Conservation (phyloP, 2,329 filamentous ascomycete genomes). For the Colletotrichum somersetense region DNA sequence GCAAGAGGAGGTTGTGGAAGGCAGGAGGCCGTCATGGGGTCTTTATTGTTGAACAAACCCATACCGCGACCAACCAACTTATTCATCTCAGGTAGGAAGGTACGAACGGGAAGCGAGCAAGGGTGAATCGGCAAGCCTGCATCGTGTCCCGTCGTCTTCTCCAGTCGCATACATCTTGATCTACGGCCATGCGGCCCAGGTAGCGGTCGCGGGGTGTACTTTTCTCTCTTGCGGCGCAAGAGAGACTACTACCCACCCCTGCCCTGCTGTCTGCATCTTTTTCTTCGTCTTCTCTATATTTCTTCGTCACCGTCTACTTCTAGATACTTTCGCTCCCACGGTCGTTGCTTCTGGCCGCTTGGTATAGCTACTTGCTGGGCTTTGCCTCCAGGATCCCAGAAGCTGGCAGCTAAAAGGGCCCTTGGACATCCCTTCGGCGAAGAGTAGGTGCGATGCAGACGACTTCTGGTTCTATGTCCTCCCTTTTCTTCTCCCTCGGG, state of each 20-base stretch:
- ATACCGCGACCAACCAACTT: constrained; percentile 16
- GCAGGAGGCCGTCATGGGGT: constrained; percentile 39
- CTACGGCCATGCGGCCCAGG: constrained; percentile 34
- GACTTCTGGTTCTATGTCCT: constrained; percentile 18
- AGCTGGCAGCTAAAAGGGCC: constrained; percentile 18
- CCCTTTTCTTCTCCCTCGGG: constrained; percentile 39
- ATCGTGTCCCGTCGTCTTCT: constrained; percentile 14
- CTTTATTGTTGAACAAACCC: constrained; percentile 33
- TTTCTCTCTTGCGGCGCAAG: constrained; percentile 33
- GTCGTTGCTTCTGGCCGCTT: constrained; percentile 5
- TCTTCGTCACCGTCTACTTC: constrained; percentile 19
- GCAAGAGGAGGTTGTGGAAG: constrained; percentile 31
- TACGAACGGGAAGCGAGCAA: constrained; percentile 6
- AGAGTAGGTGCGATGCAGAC: constrained; percentile 3
- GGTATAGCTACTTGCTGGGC: constrained; percentile 21
- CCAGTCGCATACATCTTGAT: constrained; percentile 33
- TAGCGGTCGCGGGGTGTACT: constrained; percentile 37
- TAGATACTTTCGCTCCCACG: constrained; percentile 16
- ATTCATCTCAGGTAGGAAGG: constrained; percentile 16
- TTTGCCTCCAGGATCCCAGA: constrained; percentile 16
- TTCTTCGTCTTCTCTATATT: constrained; percentile 1
- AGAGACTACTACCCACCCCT: constrained; percentile 16
- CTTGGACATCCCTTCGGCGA: constrained; percentile 29
- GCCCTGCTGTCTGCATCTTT: constrained; percentile 18
- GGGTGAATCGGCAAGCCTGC: constrained; percentile 17